Evolutionary conservation across 257 asterid genomes (phyloP), one percentile per base, ranked within the genome.

Genomic region (Solanum etuberosum): DNA sequence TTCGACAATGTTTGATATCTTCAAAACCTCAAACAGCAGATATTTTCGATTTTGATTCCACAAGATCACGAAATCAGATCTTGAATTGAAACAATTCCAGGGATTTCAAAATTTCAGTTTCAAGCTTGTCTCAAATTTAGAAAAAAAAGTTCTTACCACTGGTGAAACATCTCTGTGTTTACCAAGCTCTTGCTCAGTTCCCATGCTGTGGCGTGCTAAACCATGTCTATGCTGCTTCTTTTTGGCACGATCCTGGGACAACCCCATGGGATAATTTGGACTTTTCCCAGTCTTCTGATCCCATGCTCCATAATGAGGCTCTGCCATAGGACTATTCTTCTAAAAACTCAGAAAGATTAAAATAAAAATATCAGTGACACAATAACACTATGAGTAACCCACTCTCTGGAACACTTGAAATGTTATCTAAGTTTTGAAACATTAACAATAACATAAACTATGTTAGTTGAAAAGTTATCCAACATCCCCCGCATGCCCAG

Each of bases 301-400:
- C 94, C 93, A 91, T 6, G 76, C 90, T 87, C 93, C 96, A 35
- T 91, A 90, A 80, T 90, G 91, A 65, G 95, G 94, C 87, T 89
- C 94, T 1, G 90, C 42, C 92, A 31, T 88, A 72, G 89, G 84
- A 20, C 18, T 32, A n/a, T 34, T 86, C 83, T 82, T 87, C 90
- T 90, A 67, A 86, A 76, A 5, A 16, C 86, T 67, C 72, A 18
- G 51, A 87, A 38, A 54, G 16, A 81, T 9, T 2, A 7, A 80
- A 20, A 46, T n/a, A 16, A 29, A 57, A 31, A 5, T 46, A 18
- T 81, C 67, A 48, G 85, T 10, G 70, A 31, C 29, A 48, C 21
- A 10, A 43, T 16, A 54, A 48, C 85, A 81, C 42, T 9, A 29
- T 14, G 85, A 81, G 68, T 48, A 46, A 18, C 21, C 20, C 68